These are phyloP conservation scores for Septoria linicola DNA, from an alignment of 2,329 filamentous ascomycete species.

Conservation along the genomic window DNA sequence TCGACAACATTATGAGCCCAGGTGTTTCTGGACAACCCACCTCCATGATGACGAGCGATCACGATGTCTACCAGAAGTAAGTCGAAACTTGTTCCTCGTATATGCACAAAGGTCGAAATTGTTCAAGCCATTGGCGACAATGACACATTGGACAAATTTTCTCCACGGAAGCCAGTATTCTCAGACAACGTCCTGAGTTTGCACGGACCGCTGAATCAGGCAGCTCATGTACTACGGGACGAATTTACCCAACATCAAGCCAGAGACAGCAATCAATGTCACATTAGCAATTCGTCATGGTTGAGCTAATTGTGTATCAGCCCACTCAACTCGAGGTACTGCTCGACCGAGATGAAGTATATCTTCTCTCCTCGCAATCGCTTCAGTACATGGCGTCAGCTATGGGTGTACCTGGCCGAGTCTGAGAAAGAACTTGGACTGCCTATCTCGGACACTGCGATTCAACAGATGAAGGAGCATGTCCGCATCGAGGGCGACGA, in stretches of 20 bases:
- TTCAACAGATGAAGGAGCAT: constrained; percentile 49
- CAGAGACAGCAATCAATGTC: no score
- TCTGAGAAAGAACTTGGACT: constrained; percentile 78
- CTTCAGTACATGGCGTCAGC: constrained; percentile 75
- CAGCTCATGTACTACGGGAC: no score
- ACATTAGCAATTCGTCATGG: no score
- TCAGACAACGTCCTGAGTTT: neutral
- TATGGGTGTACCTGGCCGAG: constrained; percentile 85
- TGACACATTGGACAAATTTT: constrained; percentile 6
- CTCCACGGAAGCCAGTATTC: neutral
- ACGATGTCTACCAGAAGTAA: constrained; percentile 37
- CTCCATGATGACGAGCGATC: constrained; percentile 27
- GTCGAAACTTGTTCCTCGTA: constrained; percentile 3
- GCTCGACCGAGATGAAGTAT: constrained; percentile 69
- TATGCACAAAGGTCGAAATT: neutral
- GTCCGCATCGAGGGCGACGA: constrained; percentile 49
- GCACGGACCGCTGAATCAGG: no score
- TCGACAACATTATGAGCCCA: constrained; percentile 7
- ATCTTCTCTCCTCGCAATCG: constrained; percentile 77
- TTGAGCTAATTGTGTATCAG: constrained; percentile 52
- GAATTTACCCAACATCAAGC: no score
- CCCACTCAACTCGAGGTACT: constrained; percentile 70
- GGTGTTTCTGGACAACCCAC: constrained; percentile 22
- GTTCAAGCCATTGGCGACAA: no score
- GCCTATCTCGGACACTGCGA: constrained; percentile 65